Evolutionary conservation across 345 rosid species (phyloP), one percentile per base, ranked within the genome.

Genomic region (Clarkia xantiana): DNA sequence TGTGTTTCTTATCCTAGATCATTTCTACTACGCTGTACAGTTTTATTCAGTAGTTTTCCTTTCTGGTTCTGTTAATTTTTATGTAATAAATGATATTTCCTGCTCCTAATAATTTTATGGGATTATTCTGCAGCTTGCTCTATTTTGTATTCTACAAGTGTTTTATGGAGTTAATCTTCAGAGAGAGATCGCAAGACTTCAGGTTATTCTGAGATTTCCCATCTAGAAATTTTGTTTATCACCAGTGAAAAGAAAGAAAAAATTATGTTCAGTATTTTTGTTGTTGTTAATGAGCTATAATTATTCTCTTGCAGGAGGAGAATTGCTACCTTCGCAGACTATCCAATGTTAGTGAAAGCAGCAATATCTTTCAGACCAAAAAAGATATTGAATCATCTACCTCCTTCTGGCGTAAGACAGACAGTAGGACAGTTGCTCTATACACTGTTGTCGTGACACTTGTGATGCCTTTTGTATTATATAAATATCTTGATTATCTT

Each of bases 401-500:
- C 40, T 56, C 56, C 10, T 15, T 45, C 64, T 68, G 68, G 53
- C 56, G 56, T 53, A 68, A 64, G 55, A 61, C 76, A 61, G 76
- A 65, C 68, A 61, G 77, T 59, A 79, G 82, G 65, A 65, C 76
- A 53, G 55, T 72, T 50, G 88, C 86, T 71, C 71, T 74, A 51
- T 84, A 71, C 60, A 72, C 66, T 38, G 82, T 79, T 56, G 40
- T 74, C 19, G 53, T 71, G 51, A 70, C 91, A 45, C 73, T 88
- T 20, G 25, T 68, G 36, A 63, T 74, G 58, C 86, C 97, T 29
- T 68, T 84, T 67, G 25, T 81, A 44, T 56, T 84, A 62, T 81
- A 88, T 62, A 84, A 72, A 73, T 77, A 69, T 71, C 74, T 88
- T 45, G 82, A 79, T 62, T 63, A 76, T 59, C 76, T 79, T 51